Evolutionary conservation across 345 rosid genomes (phyloP).

Genomic region (Angophora floribunda): DNA sequence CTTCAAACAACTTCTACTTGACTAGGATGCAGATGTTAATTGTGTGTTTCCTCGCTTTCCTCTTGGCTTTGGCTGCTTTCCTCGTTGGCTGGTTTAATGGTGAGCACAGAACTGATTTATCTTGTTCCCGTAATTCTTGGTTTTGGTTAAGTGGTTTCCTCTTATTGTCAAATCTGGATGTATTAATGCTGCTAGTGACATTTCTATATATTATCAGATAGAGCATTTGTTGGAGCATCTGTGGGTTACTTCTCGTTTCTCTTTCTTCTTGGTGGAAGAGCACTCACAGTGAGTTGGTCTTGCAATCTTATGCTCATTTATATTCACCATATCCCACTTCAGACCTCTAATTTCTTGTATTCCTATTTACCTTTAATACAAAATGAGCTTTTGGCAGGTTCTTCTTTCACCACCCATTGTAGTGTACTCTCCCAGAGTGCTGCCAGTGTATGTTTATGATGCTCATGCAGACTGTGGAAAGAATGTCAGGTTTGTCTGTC

Average conservation of each 20-base stretch:
- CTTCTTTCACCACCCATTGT: conserved; percentile 99
- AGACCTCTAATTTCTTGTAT: not conserved
- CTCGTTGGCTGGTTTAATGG: conserved; percentile 88
- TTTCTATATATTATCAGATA: conserved; percentile 29
- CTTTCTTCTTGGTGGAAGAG: conserved; percentile 95
- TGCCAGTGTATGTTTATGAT: conserved; percentile 97
- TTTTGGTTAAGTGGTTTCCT: not conserved
- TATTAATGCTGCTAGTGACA: not conserved
- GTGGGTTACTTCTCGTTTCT: conserved; percentile 94
- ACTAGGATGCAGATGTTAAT: conserved; percentile 79
- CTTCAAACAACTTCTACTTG: conserved; percentile 97
- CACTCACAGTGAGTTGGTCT: conserved; percentile 66
- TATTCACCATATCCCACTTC: not conserved
- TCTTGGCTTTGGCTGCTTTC: conserved; percentile 98
- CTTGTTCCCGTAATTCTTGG: not conserved
- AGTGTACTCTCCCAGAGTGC: conserved; percentile 95
- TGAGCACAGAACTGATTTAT: conserved; percentile 6
- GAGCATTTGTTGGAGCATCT: conserved; percentile 98
- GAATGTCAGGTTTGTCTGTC: conserved; percentile 80
- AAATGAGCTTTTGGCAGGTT: conserved; percentile 37
- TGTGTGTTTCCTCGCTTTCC: conserved; percentile 89
- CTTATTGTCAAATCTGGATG: not conserved
- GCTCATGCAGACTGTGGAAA: conserved; percentile 98
- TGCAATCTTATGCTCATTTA: not conserved
- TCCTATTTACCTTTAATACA: not conserved